Base-by-base conservation (phyloP, 495 filamentous ascomycete genomes). In the Penicillium roqueforti region DNA sequence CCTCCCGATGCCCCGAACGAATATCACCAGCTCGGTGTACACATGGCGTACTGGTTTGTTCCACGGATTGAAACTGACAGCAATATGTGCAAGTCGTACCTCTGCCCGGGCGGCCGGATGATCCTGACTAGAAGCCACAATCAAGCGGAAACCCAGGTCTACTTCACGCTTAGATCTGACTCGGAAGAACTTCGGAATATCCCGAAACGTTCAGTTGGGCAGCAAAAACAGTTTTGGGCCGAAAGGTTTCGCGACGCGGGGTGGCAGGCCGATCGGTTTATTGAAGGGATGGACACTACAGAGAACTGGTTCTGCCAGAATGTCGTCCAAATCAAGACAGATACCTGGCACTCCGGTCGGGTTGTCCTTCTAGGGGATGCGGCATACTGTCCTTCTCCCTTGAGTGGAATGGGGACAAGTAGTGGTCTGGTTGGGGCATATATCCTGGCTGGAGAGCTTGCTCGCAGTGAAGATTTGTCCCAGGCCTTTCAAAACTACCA, bases 311-410 rank as follows among this genome's bases (percentile, higher is more conserved):
- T 81, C 56, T 70, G 66, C 46, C 63, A 78, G 25, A 61, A 67
- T 25, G 47, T 61, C 3, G 53, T 71, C 0, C 75, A 77, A 39
- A 68, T 83, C 7, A 69, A 71, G 32, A 57, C 72, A 20, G 52
- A 74, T 18, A 60, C 59, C 5, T 83, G 75, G 75, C 71, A 62
- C 11, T 68, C 68, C 5, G 78, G 76, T 5, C 67, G 79, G 3
- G 71, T 81, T 1, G 75, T 76, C 1, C 68, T 83, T 9, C 37
- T 85, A 10, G 83, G 80, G 1, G 83, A 85, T 61, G 76, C 83
- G 2, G 82, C 68, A 4, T 71, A 80, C 47, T 80, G 77, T 53
- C 71, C 79, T 6, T 70, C 73, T 16, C 69, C 74, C 0, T 67
- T 71, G 14, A 78, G 67, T 22, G 80, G 76, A 3, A 75, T 80